phyloP scores from a whole-genome alignment of 2,329 filamentous ascomycete species.

The Lachnellula arida region DNA sequence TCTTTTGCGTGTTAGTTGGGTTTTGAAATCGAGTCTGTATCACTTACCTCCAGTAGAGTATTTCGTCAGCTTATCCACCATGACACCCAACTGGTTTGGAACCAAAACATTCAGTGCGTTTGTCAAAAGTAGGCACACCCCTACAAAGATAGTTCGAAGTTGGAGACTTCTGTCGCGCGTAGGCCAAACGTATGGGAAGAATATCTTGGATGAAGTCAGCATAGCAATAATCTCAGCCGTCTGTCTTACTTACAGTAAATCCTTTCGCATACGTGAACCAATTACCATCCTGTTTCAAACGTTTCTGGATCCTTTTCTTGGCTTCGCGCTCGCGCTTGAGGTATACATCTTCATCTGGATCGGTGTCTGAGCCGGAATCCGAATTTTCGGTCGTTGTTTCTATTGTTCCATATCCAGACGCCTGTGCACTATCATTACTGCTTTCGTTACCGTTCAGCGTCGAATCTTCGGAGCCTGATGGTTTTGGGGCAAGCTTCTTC shows the following conservation, averaged over 20 bases:
- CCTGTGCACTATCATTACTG: background rate
- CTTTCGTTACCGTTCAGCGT: slow-evolving; percentile 22
- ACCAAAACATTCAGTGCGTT: slow-evolving; percentile 73
- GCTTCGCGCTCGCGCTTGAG: slow-evolving; percentile 48
- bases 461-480: slow-evolving; percentile 23
- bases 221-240: slow-evolving; percentile 2
- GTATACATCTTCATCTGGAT: slow-evolving; percentile 47
- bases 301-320: slow-evolving; percentile 59
- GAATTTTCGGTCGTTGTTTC: slow-evolving; percentile 15
- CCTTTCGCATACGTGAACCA: slow-evolving; percentile 74
- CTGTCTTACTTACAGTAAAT: slow-evolving; percentile 47
- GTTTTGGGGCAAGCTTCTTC: slow-evolving; percentile 35
- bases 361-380: slow-evolving; percentile 14
- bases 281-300: slow-evolving; percentile 67
- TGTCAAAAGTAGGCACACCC: slow-evolving; percentile 61
- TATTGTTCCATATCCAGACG: slow-evolving; percentile 7
- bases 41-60: slow-evolving; percentile 30
- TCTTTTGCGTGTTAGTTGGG: slow-evolving; percentile 13
- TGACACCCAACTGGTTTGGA: slow-evolving; percentile 75
- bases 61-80: slow-evolving; percentile 63
- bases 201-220: slow-evolving; percentile 44
- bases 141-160: slow-evolving; percentile 61
- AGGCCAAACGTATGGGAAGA: slow-evolving; percentile 78
- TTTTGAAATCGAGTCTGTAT: background rate
- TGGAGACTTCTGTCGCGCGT: slow-evolving; percentile 62